These are phyloP conservation scores for Citrus cavaleriei DNA, from an alignment of 345 rosid genomes.

Conservation along the genomic window DNA sequence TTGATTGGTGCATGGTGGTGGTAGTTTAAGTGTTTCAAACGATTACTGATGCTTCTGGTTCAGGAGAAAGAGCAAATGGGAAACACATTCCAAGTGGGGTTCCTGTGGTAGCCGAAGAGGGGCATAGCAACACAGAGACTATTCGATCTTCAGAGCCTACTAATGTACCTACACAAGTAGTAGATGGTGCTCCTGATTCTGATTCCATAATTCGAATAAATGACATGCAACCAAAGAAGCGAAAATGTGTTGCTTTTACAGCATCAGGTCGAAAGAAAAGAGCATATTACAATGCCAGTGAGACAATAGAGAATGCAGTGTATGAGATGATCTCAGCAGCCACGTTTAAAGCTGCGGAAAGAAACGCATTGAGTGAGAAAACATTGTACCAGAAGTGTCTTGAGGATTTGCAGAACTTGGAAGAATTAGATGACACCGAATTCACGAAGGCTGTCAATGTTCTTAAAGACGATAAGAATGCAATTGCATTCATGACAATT, in stretches of 20 bases:
- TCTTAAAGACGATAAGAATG: constrained; percentile 36
- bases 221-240: constrained; percentile 21
- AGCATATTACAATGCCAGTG: constrained; percentile 15
- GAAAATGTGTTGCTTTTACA: constrained; percentile 12
- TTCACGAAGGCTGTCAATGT: constrained; percentile 29
- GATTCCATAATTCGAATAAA: constrained; percentile 28
- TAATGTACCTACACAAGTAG: constrained; percentile 21
- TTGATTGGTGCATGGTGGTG: not conserved
- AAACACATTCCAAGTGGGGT: constrained; percentile 20
- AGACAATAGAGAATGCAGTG: constrained; percentile 24
- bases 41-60: not conserved
- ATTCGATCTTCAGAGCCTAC: constrained; percentile 29
- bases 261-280: constrained; percentile 23
- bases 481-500: constrained; percentile 32
- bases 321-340: constrained; percentile 30
- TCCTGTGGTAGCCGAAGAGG: constrained; percentile 23
- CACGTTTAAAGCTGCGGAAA: constrained; percentile 16
- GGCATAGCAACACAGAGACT: constrained; percentile 35
- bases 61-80: constrained; percentile 28
- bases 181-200: constrained; percentile 33
- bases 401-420: constrained; percentile 35
- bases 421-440: constrained; percentile 26
- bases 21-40: not conserved
- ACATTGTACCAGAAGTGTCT: constrained; percentile 29
- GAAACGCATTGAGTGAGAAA: constrained; percentile 20